A percentile compares a stretch with the other conserved stretches of the same genome.
Evolutionary conservation across 768 basidiomycete species (phyloP).

Genomic region (Hortiboletus campestris): DNA sequence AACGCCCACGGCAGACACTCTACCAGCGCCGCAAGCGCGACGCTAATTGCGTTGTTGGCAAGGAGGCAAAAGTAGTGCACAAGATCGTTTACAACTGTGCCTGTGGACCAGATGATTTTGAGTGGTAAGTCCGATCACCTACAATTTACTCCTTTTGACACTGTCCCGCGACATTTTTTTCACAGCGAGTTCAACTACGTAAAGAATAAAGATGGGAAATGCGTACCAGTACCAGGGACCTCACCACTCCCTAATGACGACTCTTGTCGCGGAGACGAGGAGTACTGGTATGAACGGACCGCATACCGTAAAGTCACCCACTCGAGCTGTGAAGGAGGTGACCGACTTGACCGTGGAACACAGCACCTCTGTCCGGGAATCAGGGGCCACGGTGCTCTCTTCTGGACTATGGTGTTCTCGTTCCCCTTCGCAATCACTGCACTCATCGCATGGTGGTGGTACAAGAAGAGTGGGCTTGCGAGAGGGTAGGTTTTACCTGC

Average conservation of each 20-base stretch:
- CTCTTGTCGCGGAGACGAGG: conserved; percentile 57
- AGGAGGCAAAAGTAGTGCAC: conserved; percentile 51
- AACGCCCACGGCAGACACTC: conserved; percentile 53
- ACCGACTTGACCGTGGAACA: conserved; percentile 71
- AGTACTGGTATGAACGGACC: conserved; percentile 94
- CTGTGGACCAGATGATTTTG: conserved; percentile 79
- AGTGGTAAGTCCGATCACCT: conserved; percentile 65
- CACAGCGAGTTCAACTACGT: conserved; percentile 89
- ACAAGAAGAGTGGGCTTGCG: conserved; percentile 65
- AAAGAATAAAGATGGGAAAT: conserved; percentile 65
- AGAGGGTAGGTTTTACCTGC: conserved; percentile 58
- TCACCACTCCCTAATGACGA: conserved; percentile 59
- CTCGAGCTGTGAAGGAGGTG: conserved; percentile 82
- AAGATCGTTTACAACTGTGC: conserved; percentile 67
- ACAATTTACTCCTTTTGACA: not conserved
- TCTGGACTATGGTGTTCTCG: conserved; percentile 79
- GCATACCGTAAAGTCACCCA: conserved; percentile 87
- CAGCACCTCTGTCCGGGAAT: conserved; percentile 82
- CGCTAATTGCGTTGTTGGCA: conserved; percentile 80
- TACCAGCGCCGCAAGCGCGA: conserved; percentile 87
- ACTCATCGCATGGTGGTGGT: conserved; percentile 80
- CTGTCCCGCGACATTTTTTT: not conserved
- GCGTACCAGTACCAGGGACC: conserved; percentile 74
- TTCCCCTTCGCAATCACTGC: conserved; percentile 78
- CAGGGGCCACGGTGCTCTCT: conserved; percentile 65